These are phyloP conservation scores for Nicotiana knightiana DNA, from an alignment of 257 asterid genomes.

Conservation along the genomic window DNA sequence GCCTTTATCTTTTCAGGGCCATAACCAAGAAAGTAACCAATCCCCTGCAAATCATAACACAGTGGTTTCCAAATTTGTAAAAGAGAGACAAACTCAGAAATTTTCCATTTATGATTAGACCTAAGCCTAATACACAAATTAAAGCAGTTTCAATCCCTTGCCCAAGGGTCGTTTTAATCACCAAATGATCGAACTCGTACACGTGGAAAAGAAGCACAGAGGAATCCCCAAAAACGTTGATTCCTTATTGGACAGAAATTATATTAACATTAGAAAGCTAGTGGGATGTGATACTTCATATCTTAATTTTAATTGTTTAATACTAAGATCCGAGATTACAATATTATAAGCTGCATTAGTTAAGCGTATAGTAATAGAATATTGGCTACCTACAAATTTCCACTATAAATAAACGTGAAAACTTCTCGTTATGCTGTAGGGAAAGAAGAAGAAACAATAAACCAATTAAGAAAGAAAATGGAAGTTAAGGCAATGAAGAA, in stretches of 20 bases:
- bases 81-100: background rate
- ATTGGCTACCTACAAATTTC: background rate
- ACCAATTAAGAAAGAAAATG: conserved; percentile 1
- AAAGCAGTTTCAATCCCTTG: background rate
- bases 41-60: background rate
- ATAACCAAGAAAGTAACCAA: background rate
- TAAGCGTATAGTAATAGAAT: background rate
- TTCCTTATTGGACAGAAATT: background rate
- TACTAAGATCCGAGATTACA: background rate
- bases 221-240: background rate
- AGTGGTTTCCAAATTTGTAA: conserved; percentile 2
- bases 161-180: background rate
- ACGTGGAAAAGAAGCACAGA: background rate
- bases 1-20: background rate
- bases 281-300: background rate
- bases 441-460: background rate
- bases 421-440: background rate
- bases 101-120: background rate
- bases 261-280: background rate
- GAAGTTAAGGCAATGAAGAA: background rate
- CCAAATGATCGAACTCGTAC: background rate
- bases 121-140: background rate
- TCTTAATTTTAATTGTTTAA: background rate
- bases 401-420: background rate
- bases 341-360: background rate